Base-by-base conservation (phyloP, 2,329 filamentous ascomycete species). In the Aspergillus calidoustus region DNA sequence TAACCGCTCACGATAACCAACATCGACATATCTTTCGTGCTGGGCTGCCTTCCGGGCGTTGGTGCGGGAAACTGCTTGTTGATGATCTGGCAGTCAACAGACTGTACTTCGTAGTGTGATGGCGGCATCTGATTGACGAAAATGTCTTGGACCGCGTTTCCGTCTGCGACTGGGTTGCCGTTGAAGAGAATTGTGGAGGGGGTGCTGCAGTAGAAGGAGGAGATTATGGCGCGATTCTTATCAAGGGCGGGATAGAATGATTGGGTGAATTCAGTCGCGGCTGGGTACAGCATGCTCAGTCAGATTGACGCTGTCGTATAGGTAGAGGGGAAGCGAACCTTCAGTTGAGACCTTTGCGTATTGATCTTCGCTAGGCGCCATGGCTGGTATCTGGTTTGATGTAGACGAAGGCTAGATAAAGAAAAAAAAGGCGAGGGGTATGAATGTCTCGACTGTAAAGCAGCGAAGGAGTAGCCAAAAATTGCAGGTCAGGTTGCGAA, bases 161-260 rank as follows among this genome's bases (percentile, higher is more conserved):
- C 89, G 59, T 86, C 83, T 38, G 84, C 76, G 43, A 91, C 80
- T 2, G 86, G 77, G 52, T 88, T 87, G 69, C 93, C 92, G 79
- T 96, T 96, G 82, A 93, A 89, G 70, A 87, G 86, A 70, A 97
- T 93, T 73, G 88, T 87, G 55, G 91, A 80, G 3, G 82, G 71
- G 0, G 76, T 83, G 11, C 82, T 68, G 25, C 84, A 85, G 81
- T 96, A 96, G 82, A 89, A 96, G n/a, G 80, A 79, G 19, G 84
- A 73, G 15, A 96, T 83, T 9, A 81, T 80, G 48, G 80, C 76
- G 65, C 84, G 83, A 47, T 82, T 77, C 61, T 82, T 84, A 76
- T 90, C 87, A 55, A 96, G 81, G n/a, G 89, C 84, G 30, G 84
- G 82, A 79, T 96, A 96, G 81, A 90, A 96, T 64, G 85, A 82